A percentile compares a stretch with the other conserved stretches of the same genome.
These are phyloP conservation scores for Ilex aquifolium DNA, from an alignment of 257 asterid genomes.

Conservation along the genomic window DNA sequence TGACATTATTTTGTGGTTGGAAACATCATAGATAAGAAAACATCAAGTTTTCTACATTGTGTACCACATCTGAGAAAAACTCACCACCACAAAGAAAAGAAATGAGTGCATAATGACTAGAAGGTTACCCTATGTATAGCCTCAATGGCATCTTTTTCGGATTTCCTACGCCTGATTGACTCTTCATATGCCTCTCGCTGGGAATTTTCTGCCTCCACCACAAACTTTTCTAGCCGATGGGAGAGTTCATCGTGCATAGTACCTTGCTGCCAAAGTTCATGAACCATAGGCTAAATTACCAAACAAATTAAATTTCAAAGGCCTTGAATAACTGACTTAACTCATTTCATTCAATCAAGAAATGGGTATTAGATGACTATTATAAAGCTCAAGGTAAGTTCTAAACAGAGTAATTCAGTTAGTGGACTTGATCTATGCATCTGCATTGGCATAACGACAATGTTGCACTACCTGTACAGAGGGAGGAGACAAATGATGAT, in stretches of 20 bases:
- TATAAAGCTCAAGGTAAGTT: background rate
- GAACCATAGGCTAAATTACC: slow-evolving; percentile 16
- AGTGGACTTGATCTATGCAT: background rate
- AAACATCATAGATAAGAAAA: background rate
- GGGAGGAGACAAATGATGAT: slow-evolving; percentile 25
- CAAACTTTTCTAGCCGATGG: slow-evolving; percentile 55
- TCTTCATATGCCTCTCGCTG: slow-evolving; percentile 66
- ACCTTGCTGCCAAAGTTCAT: slow-evolving; percentile 45
- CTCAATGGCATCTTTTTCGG: slow-evolving; percentile 61
- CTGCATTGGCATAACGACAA: background rate
- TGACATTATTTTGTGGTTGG: background rate
- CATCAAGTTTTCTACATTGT: background rate
- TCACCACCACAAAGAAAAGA: background rate
- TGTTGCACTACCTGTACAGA: slow-evolving; percentile 4
- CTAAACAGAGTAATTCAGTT: background rate
- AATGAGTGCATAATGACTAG: slow-evolving; percentile 8
- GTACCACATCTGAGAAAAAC: background rate
- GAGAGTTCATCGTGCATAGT: slow-evolving; percentile 42
- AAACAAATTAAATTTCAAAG: no score
- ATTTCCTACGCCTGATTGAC: slow-evolving; percentile 59
- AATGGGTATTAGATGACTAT: background rate
- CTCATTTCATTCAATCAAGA: background rate
- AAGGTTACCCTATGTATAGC: slow-evolving; percentile 46
- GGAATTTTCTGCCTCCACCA: slow-evolving; percentile 63
- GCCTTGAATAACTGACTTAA: background rate